These are phyloP conservation scores for Epichloe amarillans DNA, from an alignment of 2,329 filamentous ascomycete genomes.

Conservation along the genomic window DNA sequence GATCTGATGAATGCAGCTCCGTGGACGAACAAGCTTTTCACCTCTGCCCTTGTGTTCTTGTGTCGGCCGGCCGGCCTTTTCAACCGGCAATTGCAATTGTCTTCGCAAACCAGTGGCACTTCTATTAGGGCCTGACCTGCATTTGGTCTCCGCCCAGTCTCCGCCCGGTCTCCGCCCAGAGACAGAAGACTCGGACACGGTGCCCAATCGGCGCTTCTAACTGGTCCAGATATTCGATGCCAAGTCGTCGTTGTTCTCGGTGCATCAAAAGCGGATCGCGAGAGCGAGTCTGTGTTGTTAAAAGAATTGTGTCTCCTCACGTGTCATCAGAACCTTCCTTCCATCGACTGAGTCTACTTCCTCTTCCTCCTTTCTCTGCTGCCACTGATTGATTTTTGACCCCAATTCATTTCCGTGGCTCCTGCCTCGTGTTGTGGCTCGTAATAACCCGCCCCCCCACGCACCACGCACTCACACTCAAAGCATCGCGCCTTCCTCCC, in stretches of 20 bases:
- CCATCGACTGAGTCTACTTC: too few relatives aligned
- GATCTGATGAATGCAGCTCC: not conserved
- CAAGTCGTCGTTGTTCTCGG: conserved; percentile 2
- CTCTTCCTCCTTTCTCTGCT: too few relatives aligned
- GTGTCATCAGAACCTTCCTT: not conserved
- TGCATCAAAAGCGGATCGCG: conserved; percentile 7
- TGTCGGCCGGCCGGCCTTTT: not conserved
- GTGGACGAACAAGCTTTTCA: not conserved
- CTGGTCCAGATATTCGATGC: conserved; percentile 5
- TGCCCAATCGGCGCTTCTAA: conserved; percentile 7
- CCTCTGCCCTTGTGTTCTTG: not conserved
- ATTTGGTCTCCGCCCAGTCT: too few relatives aligned
- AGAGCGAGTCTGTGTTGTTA: not conserved
- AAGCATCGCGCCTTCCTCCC: not conserved
- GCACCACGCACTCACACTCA: not conserved
- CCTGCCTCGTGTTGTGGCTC: not conserved
- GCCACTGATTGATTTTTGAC: too few relatives aligned
- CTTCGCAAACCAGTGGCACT: not conserved
- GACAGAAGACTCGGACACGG: conserved; percentile 9
- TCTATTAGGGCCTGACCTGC: not conserved
- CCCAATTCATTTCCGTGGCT: not conserved
- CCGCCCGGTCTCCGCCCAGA: not conserved
- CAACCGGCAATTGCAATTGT: not conserved
- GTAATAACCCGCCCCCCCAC: not conserved
- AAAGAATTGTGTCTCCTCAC: not conserved